Percentiles rank a stretch among this genome's conserved stretches.
These are phyloP conservation scores for Candida sojae DNA, from an alignment of 1,139 yeast species.

Conservation along the genomic window DNA sequence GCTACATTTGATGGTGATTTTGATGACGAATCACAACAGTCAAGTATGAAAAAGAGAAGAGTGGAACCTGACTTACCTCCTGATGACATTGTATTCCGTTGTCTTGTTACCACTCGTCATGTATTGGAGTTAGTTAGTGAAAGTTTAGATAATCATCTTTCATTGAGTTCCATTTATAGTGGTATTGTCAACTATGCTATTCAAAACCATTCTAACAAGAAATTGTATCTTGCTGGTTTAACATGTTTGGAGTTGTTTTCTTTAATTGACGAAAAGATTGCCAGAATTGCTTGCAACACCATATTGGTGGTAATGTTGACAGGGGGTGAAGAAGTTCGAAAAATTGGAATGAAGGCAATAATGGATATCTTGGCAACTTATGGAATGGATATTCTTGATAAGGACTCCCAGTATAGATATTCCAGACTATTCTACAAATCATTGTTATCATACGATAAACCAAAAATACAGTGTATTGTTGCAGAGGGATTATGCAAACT, in stretches of 20 bases:
- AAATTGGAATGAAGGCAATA: constrained; percentile 66
- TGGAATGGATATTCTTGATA: constrained; percentile 68
- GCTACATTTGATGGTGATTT: constrained; percentile 32
- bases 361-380: constrained; percentile 79
- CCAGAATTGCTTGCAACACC: constrained; percentile 65
- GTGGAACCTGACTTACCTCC: constrained; percentile 43
- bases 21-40: constrained; percentile 17
- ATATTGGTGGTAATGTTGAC: constrained; percentile 64
- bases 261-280: constrained; percentile 64
- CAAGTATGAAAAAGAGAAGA: constrained; percentile 28
- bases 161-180: constrained; percentile 71
- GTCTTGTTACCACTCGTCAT: constrained; percentile 69
- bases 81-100: constrained; percentile 57
- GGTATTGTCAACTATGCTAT: constrained; percentile 86
- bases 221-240: constrained; percentile 66
- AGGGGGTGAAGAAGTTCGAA: constrained; percentile 61
- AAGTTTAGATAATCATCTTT: constrained; percentile 64
- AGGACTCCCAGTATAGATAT: constrained; percentile 61
- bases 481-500: constrained; percentile 89
- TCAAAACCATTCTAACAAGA: constrained; percentile 56
- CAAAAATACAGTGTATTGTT: constrained; percentile 73
- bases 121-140: constrained; percentile 69
- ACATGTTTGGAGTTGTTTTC: constrained; percentile 81
- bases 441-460: constrained; percentile 56
- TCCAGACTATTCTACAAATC: constrained; percentile 72